A percentile compares a stretch with the other conserved stretches of the same genome.
These are phyloP conservation scores for Beta macrorhiza DNA, from an alignment of 179 eudicot genomes.

Conservation along the genomic window DNA sequence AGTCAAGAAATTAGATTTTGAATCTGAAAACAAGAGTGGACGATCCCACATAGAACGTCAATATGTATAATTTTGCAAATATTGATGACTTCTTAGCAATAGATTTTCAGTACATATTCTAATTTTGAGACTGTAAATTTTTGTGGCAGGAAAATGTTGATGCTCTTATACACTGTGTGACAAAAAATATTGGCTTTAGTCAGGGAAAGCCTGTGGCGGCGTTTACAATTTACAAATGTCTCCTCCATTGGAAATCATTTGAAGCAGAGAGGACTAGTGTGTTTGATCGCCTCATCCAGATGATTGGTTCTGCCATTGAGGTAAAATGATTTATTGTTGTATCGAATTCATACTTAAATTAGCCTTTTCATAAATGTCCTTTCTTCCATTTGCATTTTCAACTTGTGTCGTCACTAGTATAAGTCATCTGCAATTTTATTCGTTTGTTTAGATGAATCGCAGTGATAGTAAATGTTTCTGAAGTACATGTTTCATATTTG, in stretches of 20 bases:
- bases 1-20: conserved; percentile 51
- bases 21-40: conserved; percentile 55
- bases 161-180: conserved; percentile 61
- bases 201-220: conserved; percentile 95
- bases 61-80: conserved; percentile 42
- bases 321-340: conserved; percentile 31
- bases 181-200: conserved; percentile 77
- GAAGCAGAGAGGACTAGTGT: conserved; percentile 87
- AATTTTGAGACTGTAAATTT: background rate
- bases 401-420: background rate
- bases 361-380: background rate
- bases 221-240: conserved; percentile 83
- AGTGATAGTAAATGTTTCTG: too few relatives aligned
- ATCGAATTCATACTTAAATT: background rate
- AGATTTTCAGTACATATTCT: background rate
- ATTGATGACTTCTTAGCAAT: background rate
- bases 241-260: conserved; percentile 82
- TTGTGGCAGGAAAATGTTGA: conserved; percentile 65
- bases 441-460: too few relatives aligned
- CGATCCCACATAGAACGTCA: conserved; percentile 60
- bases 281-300: conserved; percentile 85
- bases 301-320: conserved; percentile 88
- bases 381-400: background rate
- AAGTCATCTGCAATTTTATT: background rate
- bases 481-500: too few relatives aligned